Conservation (phyloP, 1,284 basidiomycete genomes). For the Nidula niveotomentosa region DNA sequence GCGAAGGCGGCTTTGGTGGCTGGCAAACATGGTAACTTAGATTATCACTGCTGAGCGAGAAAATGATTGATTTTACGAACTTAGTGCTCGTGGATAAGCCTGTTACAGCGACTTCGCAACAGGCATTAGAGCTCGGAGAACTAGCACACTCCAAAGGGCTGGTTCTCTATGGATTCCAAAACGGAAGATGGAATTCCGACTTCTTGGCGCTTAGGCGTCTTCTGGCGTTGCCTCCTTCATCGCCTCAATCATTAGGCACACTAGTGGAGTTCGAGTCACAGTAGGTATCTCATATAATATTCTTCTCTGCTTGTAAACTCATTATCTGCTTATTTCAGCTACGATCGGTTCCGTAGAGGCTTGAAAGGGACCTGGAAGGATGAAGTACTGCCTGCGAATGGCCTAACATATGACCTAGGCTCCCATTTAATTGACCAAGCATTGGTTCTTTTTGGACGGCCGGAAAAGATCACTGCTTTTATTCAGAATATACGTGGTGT, state of each 20-base stretch:
- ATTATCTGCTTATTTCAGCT: slow-evolving; percentile 36
- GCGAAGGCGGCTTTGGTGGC: slow-evolving; percentile 66
- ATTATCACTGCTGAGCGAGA: neutral
- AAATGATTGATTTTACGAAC: neutral
- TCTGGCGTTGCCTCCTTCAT: slow-evolving; percentile 50
- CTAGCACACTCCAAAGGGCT: slow-evolving; percentile 68
- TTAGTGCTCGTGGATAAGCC: slow-evolving; percentile 85
- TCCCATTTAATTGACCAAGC: slow-evolving; percentile 79
- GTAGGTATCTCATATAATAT: slow-evolving; percentile 35
- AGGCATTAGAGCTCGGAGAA: slow-evolving; percentile 68
- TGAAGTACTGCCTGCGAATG: slow-evolving; percentile 47
- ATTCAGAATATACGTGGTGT: slow-evolving; percentile 67
- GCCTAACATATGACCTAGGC: slow-evolving; percentile 65
- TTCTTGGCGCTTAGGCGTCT: slow-evolving; percentile 75
- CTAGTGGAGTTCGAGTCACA: slow-evolving; percentile 78
- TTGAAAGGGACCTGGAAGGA: slow-evolving; percentile 78
- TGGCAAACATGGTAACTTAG: slow-evolving; percentile 69
- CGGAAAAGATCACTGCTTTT: slow-evolving; percentile 67
- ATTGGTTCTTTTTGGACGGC: slow-evolving; percentile 76
- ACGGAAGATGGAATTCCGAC: slow-evolving; percentile 83
- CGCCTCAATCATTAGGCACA: slow-evolving; percentile 57
- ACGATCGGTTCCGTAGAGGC: slow-evolving; percentile 73
- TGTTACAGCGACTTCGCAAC: slow-evolving; percentile 61
- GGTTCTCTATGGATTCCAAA: slow-evolving; percentile 79
- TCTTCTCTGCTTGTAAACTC: neutral